Conservation (phyloP, 2,329 filamentous ascomycete species). For the Fusarium pseudograminearum region DNA sequence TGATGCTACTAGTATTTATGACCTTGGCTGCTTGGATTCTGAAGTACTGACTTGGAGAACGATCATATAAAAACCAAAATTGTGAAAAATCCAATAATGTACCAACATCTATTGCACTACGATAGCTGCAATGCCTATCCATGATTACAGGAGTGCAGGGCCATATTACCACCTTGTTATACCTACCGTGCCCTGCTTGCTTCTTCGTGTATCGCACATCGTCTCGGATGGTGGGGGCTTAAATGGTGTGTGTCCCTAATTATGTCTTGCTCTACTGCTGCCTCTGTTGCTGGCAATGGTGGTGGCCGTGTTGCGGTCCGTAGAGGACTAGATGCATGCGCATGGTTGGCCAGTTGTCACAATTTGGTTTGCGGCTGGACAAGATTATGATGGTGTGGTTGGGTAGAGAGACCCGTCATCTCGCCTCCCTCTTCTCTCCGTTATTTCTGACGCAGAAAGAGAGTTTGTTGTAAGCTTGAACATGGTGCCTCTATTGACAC, state of each 20-base stretch:
- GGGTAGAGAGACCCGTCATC: conserved; percentile 23
- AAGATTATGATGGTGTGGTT: conserved; percentile 32
- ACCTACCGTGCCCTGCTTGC: conserved; percentile 18
- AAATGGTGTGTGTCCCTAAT: conserved; percentile 12
- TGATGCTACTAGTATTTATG: conserved; percentile 4
- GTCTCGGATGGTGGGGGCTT: conserved; percentile 30
- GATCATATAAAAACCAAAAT: background rate
- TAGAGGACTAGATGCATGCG: conserved; percentile 20
- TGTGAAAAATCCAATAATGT: background rate
- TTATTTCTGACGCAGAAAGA: background rate
- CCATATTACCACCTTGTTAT: conserved; percentile 35
- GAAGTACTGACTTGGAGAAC: background rate
- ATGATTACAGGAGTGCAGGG: conserved; percentile 8
- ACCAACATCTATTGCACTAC: conserved; percentile 1
- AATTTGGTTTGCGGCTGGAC: conserved; percentile 19
- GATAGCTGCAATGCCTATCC: background rate
- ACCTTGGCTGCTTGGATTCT: background rate
- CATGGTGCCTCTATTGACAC: background rate
- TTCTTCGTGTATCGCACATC: conserved; percentile 23
- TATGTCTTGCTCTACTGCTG: background rate
- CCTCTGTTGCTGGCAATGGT: conserved; percentile 7
- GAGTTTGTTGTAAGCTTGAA: conserved; percentile 2
- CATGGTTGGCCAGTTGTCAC: conserved; percentile 38
- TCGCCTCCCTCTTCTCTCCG: conserved; percentile 9
- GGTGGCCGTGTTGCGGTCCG: conserved; percentile 10